Base-by-base conservation (phyloP, 2,329 filamentous ascomycete genomes). In the Parafenestella ontariensis region DNA sequence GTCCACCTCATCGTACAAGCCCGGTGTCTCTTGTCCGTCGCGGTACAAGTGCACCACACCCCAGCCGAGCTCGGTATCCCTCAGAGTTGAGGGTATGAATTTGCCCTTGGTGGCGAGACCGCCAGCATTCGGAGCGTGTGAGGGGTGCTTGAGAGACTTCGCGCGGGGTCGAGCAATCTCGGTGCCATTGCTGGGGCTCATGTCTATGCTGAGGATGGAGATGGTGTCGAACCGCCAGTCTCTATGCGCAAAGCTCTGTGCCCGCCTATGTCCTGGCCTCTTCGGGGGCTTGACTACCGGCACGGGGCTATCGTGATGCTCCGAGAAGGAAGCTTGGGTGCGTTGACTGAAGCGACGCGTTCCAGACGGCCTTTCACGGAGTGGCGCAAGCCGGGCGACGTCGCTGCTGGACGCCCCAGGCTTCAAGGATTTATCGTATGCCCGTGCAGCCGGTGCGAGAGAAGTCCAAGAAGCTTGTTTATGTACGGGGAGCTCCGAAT, bases 41-140 rank as follows among this genome's bases (percentile, higher is more conserved):
- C 93, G 86, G 74, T 97, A 99, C 24, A 99, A 84, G 74, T 97
- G 95, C 2, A 99, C 92, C 13, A 98, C 87, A 1, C 95, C 95
- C 89, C 92, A 97, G 37, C 92, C 91, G 1, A 92, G 82, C 55
- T 96, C 89, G 0, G 91, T 92, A 49, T 89, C 86, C 56, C 83
- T 82, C 15, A 87, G 85, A 51, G 89, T 85, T 1, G 94, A 81
- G 0, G 90, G 87, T 18, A 91, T 79, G 70, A 89, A 96, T 59
- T 85, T 83, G 5, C 91, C 95, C 73, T 93, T 96, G 1, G 93
- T 96, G 54, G 91, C 88, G 46, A 89, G 85, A 5, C 90, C 91
- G 11, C 72, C 71, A 0, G 68, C 56, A 33, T 56, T 71, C 3
- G 64, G 49, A 13, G 62, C 58, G 83, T 23, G 82, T 65, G 72